Percentiles rank a stretch among this genome's conserved stretches.
Conservation (phyloP, 345 rosid species). For the Salix koriyanagi region DNA sequence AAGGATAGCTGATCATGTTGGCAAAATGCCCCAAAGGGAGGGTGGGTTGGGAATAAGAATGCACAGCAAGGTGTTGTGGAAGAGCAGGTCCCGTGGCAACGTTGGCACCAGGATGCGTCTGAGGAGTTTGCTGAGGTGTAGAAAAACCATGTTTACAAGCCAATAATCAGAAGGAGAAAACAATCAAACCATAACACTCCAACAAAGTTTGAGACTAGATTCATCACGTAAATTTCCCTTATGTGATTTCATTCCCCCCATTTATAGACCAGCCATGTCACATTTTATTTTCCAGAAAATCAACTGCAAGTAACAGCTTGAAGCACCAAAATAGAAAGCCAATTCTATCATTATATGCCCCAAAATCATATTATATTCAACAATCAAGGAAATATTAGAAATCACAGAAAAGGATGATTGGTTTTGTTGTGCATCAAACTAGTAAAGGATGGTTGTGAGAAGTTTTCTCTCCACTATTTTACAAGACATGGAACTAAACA, state of each 20-base stretch:
- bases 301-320: neutral
- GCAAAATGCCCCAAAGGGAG: conserved; percentile 79
- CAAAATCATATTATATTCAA: neutral
- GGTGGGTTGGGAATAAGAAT: conserved; percentile 82
- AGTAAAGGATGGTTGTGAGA: neutral
- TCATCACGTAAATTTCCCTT: neutral
- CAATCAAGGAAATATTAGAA: neutral
- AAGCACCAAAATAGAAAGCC: neutral
- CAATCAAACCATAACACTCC: neutral
- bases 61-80: conserved; percentile 88
- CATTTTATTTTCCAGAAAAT: neutral
- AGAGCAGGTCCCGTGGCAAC: conserved; percentile 74
- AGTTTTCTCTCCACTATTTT: neutral
- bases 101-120: conserved; percentile 50
- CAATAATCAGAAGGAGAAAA: conserved; percentile 10
- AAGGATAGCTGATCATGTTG: conserved; percentile 84
- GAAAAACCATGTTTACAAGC: conserved; percentile 35
- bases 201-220: neutral
- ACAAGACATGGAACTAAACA: neutral
- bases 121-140: conserved; percentile 62
- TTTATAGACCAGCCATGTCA: neutral
- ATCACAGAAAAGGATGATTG: neutral
- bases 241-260: neutral
- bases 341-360: neutral
- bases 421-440: neutral